Evolutionary conservation across 140 eudicot species (phyloP).

Genomic region (Erigeron philadelphicus): DNA sequence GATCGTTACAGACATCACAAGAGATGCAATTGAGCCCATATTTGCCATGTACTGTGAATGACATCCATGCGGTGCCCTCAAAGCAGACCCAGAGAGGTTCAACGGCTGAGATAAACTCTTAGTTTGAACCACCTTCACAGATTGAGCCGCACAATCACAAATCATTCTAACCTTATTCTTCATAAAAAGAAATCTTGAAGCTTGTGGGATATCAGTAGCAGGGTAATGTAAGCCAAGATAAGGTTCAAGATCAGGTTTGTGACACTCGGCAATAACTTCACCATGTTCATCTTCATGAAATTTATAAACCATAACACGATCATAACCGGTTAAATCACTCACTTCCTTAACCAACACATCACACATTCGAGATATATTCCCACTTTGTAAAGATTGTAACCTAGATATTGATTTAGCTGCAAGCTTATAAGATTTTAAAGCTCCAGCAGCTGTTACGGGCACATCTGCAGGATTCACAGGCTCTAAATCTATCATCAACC

Average conservation of each 20-base stretch:
- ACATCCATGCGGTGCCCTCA: constrained; percentile 67
- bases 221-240: constrained; percentile 74
- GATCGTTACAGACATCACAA: constrained; percentile 62
- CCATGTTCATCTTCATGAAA: constrained; percentile 77
- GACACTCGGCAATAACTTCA: constrained; percentile 55
- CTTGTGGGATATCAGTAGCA: constrained; percentile 72
- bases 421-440: constrained; percentile 58
- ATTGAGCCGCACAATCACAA: constrained; percentile 53
- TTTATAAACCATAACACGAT: constrained; percentile 67
- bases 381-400: constrained; percentile 56
- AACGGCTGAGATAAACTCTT: constrained; percentile 47
- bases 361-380: constrained; percentile 51
- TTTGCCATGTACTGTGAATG: constrained; percentile 66
- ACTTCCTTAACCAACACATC: constrained; percentile 64
- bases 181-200: constrained; percentile 63
- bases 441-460: constrained; percentile 58
- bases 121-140: constrained; percentile 54
- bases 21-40: constrained; percentile 62
- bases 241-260: constrained; percentile 45
- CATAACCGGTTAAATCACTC: constrained; percentile 62
- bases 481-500: constrained; percentile 62
- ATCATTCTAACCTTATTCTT: constrained; percentile 63
- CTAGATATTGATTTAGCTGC: constrained; percentile 64
- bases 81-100: constrained; percentile 52
- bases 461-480: constrained; percentile 57